Base-by-base conservation (phyloP, 2,329 filamentous ascomycete species). In the Beauveria scarabaeidicola region DNA sequence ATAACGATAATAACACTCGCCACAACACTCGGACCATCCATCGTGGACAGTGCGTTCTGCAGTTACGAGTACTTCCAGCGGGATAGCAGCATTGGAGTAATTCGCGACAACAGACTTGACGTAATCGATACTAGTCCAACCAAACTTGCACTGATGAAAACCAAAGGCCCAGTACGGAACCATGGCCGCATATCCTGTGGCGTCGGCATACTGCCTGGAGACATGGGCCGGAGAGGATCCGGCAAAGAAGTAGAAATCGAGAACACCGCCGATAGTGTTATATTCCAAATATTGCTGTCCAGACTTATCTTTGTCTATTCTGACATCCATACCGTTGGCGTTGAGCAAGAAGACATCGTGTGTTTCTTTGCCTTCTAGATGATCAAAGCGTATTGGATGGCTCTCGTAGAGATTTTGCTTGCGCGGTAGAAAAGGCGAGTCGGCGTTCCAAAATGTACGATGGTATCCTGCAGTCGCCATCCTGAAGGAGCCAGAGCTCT, bases 241-340 rank as follows among this genome's bases (percentile, higher is more conserved):
- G 9, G 82, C 77, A 10, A 87, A 66, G 66, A 88, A 87, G 67
- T 87, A 87, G 55, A 88, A 82, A 70, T 93, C 90, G 2, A 94
- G 69, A 21, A 92, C 80, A 10, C 90, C 90, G 7, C 90, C 89
- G 0, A 93, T 78, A 1, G 84, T 83, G 69, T 92, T 90, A 74
- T 92, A 94, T 72, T 92, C 88, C 5, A 94, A 79, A 61, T 86
- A 90, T 66, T 91, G 84, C 66, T 91, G 84, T 8, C 79, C 76
- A 25, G 77, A 71, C 5, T 76, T 72, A 1, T 81, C 82, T 62
- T 84, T 81, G 69, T 90, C 81, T 69, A 92, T 85, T 65, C 86
- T 87, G 69, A 92, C 78, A 62, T 92, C 88, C 85, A 91, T 91
- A 38, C 83, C 88, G 66, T 90, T 87, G 13, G 84, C 86, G 70